A percentile compares a stretch with the other conserved stretches of the same genome.
Evolutionary conservation across 2,329 filamentous ascomycete species (phyloP).

Genomic region (Alternaria dauci): DNA sequence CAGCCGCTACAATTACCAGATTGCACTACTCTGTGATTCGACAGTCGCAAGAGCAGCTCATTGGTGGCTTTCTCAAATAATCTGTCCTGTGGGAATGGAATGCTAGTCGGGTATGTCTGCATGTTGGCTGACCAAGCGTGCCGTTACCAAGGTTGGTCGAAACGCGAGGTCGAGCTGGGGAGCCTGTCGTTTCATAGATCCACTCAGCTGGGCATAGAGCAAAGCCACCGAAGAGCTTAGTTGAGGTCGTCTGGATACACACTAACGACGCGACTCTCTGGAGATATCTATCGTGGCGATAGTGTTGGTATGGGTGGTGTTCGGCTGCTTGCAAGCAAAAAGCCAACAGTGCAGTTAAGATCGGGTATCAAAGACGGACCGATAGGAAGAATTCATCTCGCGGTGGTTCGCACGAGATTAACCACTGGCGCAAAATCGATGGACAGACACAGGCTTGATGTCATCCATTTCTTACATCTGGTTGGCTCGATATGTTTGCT

Average conservation of each 20-base stretch:
- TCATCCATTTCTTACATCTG: constrained; percentile 1
- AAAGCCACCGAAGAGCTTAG: background rate
- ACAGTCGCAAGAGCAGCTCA: background rate
- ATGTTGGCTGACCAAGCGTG: background rate
- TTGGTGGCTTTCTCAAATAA: background rate
- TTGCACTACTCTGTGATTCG: constrained; percentile 4
- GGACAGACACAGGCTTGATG: background rate
- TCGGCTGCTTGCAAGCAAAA: background rate
- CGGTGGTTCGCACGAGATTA: background rate
- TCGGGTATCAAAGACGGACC: background rate
- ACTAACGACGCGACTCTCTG: background rate
- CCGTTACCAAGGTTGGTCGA: background rate
- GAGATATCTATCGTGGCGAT: background rate
- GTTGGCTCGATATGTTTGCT: background rate
- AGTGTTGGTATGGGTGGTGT: background rate
- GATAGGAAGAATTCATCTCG: background rate
- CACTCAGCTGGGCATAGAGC: background rate
- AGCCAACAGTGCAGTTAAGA: background rate
- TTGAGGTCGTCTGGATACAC: background rate
- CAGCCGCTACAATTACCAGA: background rate
- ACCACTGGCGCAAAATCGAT: background rate
- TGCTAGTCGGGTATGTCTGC: background rate
- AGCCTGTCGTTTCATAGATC: background rate
- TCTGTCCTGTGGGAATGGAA: background rate
- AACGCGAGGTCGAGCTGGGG: background rate